Base-by-base conservation (phyloP, 768 basidiomycete species). In the Phlegmacium glaucopus region DNA sequence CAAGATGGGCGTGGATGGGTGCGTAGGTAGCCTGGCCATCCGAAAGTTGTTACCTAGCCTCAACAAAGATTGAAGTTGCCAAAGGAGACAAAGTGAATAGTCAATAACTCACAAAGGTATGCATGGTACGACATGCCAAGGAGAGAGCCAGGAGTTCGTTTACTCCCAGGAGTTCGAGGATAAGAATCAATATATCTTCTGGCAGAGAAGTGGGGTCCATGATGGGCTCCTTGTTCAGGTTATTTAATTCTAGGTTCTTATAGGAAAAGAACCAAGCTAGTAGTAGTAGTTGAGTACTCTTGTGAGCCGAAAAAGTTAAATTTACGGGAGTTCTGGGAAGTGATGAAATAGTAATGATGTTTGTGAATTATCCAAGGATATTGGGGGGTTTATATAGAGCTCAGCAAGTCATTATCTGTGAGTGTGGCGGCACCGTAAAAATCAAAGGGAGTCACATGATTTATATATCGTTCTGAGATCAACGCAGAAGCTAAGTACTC, bases 1-100 rank as follows among this genome's bases (percentile, higher is more conserved):
- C 66, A 63, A 8, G 85, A 82, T 6, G 74, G 77, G 25, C 83
- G 74, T 11, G 75, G 73, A 55, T 85, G 72, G 27, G 55, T 56
- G 29, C 71, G 73, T 26, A 80, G 62, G 58, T 80, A 79, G 41
- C 60, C 62, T 11, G 70, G 57, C 84, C 85, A 88, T 7, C 83
- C 85, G 56, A 74, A 79, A 37, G 76, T 71, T 36, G 72, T 63
- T n/a, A 87, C 75, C 86, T 87, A 47, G 36, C 42, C 29, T 30
- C 28, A 44, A 10, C n/a, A n/a, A 28, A 28, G 26, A 37, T 15
- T 32, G 51, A 18, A 40, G 38, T 17, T 30, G 44, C 30, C 45
- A 34, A 47, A 38, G 36, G 36, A 15, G 28, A 39, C 42, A 39
- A 30, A 29, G 25, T 45, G 27, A 27, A 9, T 9, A 25, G 28